These are phyloP conservation scores for Trypanosoma grayi DNA, from an alignment of 208 protist species.

Conservation along the genomic window DNA sequence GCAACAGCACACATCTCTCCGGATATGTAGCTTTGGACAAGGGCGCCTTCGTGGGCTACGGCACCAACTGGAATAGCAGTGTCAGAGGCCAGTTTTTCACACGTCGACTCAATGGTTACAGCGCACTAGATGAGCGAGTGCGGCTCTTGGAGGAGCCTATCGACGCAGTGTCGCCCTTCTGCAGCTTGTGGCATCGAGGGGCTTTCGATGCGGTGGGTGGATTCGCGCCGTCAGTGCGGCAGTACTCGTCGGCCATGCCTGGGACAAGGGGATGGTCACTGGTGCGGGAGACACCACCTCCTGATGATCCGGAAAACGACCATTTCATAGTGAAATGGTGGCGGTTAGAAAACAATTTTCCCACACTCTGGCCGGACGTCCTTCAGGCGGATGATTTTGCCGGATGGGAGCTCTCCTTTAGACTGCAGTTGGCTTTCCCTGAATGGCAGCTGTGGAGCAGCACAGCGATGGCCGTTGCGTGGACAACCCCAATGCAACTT, in stretches of 20 bases:
- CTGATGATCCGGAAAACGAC: conserved; percentile 9
- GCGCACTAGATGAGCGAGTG: conserved; percentile 24
- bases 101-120: conserved; percentile 19
- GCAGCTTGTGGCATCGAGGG: conserved; percentile 23
- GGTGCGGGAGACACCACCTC: background rate
- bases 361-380: conserved; percentile 7
- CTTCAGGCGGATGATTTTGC: conserved; percentile 16
- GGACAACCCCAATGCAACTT: conserved; percentile 9
- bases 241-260: background rate
- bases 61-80: background rate
- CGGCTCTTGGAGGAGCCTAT: conserved; percentile 19
- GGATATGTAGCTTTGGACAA: conserved; percentile 20
- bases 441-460: conserved; percentile 31
- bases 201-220: conserved; percentile 30
- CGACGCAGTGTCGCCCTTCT: conserved; percentile 30
- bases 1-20: background rate
- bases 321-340: background rate
- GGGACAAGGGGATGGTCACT: conserved; percentile 1
- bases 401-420: conserved; percentile 30
- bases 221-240: background rate
- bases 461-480: conserved; percentile 23
- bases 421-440: conserved; percentile 18
- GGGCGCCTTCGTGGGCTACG: conserved; percentile 12
- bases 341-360: conserved; percentile 1
- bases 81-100: conserved; percentile 23